A percentile compares a stretch with the other conserved stretches of the same genome.
Conservation (phyloP, 2,329 filamentous ascomycete species). For the Beauveria bassiana region DNA sequence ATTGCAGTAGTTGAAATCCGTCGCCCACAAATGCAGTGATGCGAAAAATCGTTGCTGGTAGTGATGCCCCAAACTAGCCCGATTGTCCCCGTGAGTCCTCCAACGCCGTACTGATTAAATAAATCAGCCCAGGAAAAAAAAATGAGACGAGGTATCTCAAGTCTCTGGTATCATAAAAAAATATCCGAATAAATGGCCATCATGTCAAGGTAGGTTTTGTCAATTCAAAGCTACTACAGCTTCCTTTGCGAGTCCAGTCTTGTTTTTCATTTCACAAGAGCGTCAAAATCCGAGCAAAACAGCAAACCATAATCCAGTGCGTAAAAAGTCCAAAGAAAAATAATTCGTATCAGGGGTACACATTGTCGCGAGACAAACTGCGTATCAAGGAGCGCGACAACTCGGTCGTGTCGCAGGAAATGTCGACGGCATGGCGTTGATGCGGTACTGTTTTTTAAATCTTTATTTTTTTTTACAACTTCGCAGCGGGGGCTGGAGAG, state of each 20-base stretch:
- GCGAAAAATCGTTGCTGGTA: conserved; percentile 3
- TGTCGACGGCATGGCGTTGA: neutral
- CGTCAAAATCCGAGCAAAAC: neutral
- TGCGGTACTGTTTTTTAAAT: neutral
- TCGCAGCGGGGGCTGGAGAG: conserved; percentile 51
- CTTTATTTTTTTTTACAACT: conserved; percentile 46
- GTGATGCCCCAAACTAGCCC: neutral
- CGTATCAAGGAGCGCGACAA: neutral
- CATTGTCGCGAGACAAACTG: neutral
- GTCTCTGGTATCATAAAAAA: conserved; percentile 9
- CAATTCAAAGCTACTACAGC: conserved; percentile 13
- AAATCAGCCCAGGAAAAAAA: neutral
- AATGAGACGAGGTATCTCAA: neutral
- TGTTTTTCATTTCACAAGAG: neutral
- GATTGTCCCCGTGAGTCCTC: neutral
- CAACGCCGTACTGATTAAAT: neutral
- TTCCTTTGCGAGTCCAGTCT: conserved; percentile 7
- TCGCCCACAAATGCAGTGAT: neutral
- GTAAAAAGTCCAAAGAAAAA: neutral
- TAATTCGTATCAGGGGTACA: neutral
- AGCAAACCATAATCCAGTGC: neutral
- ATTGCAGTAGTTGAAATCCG: neutral
- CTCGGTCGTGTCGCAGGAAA: neutral
- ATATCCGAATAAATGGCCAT: conserved; percentile 6
- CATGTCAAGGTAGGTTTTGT: conserved; percentile 10